These are phyloP conservation scores for Fusarium equiseti DNA, from an alignment of 2,329 filamentous ascomycete species.

Conservation along the genomic window DNA sequence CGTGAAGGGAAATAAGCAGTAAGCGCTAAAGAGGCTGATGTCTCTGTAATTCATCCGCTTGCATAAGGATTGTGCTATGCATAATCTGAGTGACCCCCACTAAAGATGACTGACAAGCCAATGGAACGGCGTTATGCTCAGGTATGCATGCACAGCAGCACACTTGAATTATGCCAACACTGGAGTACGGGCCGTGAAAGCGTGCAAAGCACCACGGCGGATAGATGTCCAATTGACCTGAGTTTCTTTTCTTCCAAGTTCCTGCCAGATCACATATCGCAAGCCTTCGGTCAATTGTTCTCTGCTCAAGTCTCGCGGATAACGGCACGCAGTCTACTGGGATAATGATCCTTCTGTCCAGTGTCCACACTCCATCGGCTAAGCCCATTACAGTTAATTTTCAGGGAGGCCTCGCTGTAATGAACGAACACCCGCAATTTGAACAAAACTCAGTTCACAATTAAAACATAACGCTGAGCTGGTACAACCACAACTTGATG, in stretches of 20 bases:
- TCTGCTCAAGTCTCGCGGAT: background rate
- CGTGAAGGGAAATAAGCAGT: background rate
- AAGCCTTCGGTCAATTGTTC: background rate
- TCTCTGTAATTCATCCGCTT: background rate
- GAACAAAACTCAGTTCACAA: background rate
- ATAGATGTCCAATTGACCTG: too few species aligned
- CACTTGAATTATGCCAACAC: background rate
- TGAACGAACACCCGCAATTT: background rate
- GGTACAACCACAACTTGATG: too few species aligned
- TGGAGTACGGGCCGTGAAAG: too few species aligned
- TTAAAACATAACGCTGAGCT: background rate
- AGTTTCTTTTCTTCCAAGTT: too few species aligned
- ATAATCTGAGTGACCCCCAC: too few species aligned
- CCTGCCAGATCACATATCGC: too few species aligned
- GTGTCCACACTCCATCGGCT: background rate
- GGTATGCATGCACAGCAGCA: background rate
- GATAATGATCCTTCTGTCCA: background rate
- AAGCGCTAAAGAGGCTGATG: too few species aligned
- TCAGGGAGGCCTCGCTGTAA: conserved; percentile 14
- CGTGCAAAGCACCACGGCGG: too few species aligned
- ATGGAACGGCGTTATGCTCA: rapidly evolving
- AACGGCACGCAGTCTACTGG: background rate
- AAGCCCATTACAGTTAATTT: background rate
- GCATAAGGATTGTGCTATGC: background rate
- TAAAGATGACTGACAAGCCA: too few species aligned